Evolutionary conservation across 73 alveolate genomes (phyloP), one percentile per base, ranked within the genome.

Genomic region (Blepharisma stoltei): DNA sequence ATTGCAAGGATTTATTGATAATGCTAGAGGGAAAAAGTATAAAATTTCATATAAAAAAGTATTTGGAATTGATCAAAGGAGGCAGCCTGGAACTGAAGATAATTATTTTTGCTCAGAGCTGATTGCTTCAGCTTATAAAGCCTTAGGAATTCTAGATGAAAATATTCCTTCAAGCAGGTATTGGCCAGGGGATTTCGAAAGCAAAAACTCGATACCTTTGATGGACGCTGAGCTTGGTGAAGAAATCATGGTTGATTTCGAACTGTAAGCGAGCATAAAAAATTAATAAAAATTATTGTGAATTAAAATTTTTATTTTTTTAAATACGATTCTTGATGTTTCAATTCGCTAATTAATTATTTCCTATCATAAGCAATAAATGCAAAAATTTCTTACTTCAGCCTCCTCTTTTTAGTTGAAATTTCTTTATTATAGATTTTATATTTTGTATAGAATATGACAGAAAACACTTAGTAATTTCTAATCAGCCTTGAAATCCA

Each of bases 91-190:
- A 9, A 55, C 55, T 14, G 67, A 85, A 75, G 76, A 71, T 14
- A 81, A 70, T 6, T 92, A 87, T 81, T 92, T 92, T 83, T 90
- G 96, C 68, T 83, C 94, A 50, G 96, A 92, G 78, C 81, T 92
- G 32, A 88, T 92, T 6, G 98, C 98, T 5, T 86, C 95, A 27
- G 89, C 92, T 25, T 92, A 83, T 67, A 89, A 92, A 71, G 68
- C 80, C 6, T 71, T 92, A 21, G 96, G 91, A 27, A 50, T 92
- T 6, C 43, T 88, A 23, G 78, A 82, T 44, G 54, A 79, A 81
- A 53, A 78, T 55, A 71, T 55, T 41, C 71, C 81, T n/a, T 70
- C 90, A 6, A 65, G 87, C 11, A 37, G 52, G 21, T 88, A 86
- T 67, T 88, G 88, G 91, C 95, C 95, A 47, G 88, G 92, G 44